These are phyloP conservation scores for Tulasnella sp. DNA, from an alignment of 768 basidiomycete species.

Conservation along the genomic window DNA sequence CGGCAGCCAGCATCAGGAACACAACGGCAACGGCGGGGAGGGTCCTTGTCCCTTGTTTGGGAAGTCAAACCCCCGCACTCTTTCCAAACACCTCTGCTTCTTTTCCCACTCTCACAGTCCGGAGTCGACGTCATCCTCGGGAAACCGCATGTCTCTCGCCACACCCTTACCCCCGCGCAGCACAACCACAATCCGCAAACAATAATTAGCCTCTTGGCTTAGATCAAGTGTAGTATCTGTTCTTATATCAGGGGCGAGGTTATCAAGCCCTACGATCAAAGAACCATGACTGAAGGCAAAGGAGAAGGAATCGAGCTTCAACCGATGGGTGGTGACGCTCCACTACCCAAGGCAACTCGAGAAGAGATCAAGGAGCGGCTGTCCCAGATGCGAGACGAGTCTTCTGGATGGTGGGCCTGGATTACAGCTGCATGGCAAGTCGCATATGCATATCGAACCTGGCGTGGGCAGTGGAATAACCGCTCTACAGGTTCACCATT, in stretches of 20 bases:
- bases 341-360: background rate
- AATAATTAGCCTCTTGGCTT: background rate
- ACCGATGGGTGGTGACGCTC: background rate
- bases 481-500: slow-evolving; percentile 36
- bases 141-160: background rate
- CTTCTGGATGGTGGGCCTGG: slow-evolving; percentile 25
- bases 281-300: background rate
- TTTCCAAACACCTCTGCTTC: background rate
- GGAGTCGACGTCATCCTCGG: slow-evolving; percentile 4
- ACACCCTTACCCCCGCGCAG: background rate
- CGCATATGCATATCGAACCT: background rate
- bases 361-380: slow-evolving; percentile 11
- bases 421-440: slow-evolving; percentile 25
- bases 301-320: slow-evolving; percentile 7
- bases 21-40: background rate
- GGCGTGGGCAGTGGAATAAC: background rate
- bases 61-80: background rate
- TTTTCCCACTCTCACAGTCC: slow-evolving; percentile 13
- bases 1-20: background rate
- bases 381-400: slow-evolving; percentile 11
- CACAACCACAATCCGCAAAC: background rate
- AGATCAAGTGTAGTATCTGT: slow-evolving; percentile 9
- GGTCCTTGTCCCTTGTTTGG: background rate
- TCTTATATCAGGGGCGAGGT: background rate
- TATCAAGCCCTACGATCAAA: background rate